Base-by-base conservation (phyloP, 108 stramenopile genomes). In the Bacterosira constricta region DNA sequence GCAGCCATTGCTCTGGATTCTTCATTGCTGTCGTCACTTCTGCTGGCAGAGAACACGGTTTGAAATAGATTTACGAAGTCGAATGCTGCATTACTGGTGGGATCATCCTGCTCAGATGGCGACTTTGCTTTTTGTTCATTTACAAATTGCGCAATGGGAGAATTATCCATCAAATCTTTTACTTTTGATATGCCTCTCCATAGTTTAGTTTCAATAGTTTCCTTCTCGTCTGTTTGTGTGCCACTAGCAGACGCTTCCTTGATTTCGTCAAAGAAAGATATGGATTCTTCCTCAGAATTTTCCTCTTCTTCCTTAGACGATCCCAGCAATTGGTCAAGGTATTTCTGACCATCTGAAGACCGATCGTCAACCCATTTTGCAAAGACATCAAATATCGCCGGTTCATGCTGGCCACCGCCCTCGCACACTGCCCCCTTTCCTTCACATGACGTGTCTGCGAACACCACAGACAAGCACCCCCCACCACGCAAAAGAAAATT, bases 281-380 rank as follows among this genome's bases (percentile, higher is more conserved):
- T 5, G 3, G 27, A 53, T 29, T 51, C 64, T 2, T 2, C 31
- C 29, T 20, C 34, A 4, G 25, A 15, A 53, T 34, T 49, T 46
- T 20, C 42, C 8, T 13, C 63, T 12, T 50, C 63, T 26, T 20
- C 15, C 12, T 30, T 3, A 11, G 63, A 23, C 45, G 23, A 10
- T 13, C 45, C 63, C 30, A 66, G 20, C 3, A 35, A 20, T 1
- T 66, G 6, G 35, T 49, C 27, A 18, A 66, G 36, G 6, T 50
- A 66, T 11, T 42, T 13, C 10, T 53, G 49, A 15, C 49, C 64
- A 23, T 66, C 64, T 13, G 44, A 26, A 3, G 44, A 47, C 42
- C 62, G 1, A 63, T 63, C 62, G 10, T 44, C 62, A 17, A 63
- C 30, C 62, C 62, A 63, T 63, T 46, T 49, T 45, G 46, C 3